Evolutionary conservation across 2,329 filamentous ascomycete genomes (phyloP).

Genomic region (Penicillium sp.): DNA sequence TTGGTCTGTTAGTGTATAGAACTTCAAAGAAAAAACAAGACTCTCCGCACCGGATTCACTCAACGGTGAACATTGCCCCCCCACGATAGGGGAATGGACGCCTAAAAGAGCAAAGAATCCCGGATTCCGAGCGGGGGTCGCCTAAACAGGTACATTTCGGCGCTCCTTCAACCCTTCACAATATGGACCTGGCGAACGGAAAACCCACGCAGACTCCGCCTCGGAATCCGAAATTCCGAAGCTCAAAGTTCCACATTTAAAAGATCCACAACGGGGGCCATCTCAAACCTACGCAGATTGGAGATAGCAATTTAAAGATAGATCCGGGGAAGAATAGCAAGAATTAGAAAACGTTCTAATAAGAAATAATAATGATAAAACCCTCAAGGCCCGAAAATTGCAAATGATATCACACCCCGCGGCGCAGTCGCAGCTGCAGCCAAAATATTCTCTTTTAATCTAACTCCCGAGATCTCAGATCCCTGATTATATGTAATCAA

Average conservation of each 20-base stretch:
- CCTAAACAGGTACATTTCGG: neutral
- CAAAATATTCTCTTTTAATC: slow-evolving; percentile 1
- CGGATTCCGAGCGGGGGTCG: neutral
- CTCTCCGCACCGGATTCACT: neutral
- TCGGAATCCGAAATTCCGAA: neutral
- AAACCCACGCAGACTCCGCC: neutral
- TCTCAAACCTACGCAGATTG: neutral
- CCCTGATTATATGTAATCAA: neutral
- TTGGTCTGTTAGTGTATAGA: neutral
- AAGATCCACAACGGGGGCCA: neutral
- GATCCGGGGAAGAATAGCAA: neutral
- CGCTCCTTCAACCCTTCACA: neutral
- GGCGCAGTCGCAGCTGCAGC: neutral
- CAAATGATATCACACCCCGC: neutral
- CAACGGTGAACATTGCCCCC: neutral
- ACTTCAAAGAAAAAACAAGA: neutral
- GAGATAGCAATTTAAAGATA: neutral
- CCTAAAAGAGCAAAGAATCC: neutral
- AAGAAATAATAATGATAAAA: neutral
- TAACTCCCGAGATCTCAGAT: neutral
- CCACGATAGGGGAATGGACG: neutral
- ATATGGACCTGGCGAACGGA: neutral
- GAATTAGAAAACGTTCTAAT: neutral
- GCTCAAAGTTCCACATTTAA: neutral
- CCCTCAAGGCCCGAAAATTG: neutral